Conservation (phyloP, 352 stramenopile species). For the Phytophthora colocasiae region DNA sequence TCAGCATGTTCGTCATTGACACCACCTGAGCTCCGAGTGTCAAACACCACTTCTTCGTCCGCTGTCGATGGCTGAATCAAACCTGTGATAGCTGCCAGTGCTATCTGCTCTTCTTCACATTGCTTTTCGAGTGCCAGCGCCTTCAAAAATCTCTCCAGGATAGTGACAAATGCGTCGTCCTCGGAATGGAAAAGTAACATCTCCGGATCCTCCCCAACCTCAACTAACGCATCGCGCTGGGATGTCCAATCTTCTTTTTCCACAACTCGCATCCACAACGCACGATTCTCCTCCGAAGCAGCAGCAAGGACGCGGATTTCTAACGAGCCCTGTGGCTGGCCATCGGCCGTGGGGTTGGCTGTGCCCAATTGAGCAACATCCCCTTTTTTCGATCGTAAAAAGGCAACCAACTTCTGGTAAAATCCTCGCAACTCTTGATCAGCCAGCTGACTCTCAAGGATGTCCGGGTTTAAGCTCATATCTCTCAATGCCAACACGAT, state of each 20-base stretch:
- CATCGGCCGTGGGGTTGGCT: not conserved
- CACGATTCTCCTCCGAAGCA: conserved; percentile 25
- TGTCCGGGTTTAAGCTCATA: conserved; percentile 68
- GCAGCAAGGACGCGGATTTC: conserved; percentile 49
- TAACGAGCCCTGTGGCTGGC: conserved; percentile 22
- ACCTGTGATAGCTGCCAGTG: conserved; percentile 26
- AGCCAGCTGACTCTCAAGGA: conserved; percentile 53
- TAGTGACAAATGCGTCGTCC: conserved; percentile 46
- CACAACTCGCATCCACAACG: conserved; percentile 36
- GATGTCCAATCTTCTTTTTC: conserved; percentile 38
- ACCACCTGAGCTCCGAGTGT: not conserved
- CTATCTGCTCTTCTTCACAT: conserved; percentile 23
- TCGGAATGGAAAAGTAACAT: conserved; percentile 75
- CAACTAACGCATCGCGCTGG: conserved; percentile 50
- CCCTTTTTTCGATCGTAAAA: conserved; percentile 39
- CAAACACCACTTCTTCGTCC: conserved; percentile 27
- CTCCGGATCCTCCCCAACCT: conserved; percentile 74
- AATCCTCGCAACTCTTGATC: conserved; percentile 57
- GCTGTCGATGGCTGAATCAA: conserved; percentile 21
- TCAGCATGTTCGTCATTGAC: conserved; percentile 31
- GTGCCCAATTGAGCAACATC: conserved; percentile 5
- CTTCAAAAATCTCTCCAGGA: conserved; percentile 48
- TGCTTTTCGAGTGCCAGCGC: conserved; percentile 32
- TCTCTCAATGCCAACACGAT: conserved; percentile 66
- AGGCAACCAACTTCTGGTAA: conserved; percentile 58